phyloP scores from a whole-genome alignment of 2,329 filamentous ascomycete species.

The Aspergillus calidoustus region DNA sequence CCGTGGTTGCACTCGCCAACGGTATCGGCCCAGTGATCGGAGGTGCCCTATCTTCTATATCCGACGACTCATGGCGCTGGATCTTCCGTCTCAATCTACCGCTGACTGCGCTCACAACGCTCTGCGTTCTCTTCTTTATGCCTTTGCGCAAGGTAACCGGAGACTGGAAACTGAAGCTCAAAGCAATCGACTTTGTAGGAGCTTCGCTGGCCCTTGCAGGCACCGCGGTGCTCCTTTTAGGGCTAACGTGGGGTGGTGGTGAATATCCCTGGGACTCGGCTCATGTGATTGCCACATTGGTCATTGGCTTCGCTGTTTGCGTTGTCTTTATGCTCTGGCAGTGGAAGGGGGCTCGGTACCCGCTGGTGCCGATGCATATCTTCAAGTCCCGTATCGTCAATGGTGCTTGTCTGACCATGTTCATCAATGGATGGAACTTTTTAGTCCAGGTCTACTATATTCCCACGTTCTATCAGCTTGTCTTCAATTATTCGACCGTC shows the following conservation, averaged over 20 bases:
- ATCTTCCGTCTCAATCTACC: conserved; percentile 61
- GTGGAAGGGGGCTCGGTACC: conserved; percentile 37
- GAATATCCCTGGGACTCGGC: conserved; percentile 61
- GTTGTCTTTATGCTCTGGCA: conserved; percentile 39
- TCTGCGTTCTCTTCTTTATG: conserved; percentile 60
- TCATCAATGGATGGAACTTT: conserved; percentile 65
- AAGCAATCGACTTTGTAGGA: conserved; percentile 57
- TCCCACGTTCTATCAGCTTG: conserved; percentile 65
- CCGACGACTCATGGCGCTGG: conserved; percentile 56
- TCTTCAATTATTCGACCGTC: conserved; percentile 49
- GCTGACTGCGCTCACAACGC: conserved; percentile 53
- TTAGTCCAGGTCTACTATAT: conserved; percentile 66
- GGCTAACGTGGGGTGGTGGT: conserved; percentile 64
- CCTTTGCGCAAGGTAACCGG: conserved; percentile 59
- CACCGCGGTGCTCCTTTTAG: conserved; percentile 54
- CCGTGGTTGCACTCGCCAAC: conserved; percentile 59
- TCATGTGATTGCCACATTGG: conserved; percentile 59
- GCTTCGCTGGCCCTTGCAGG: conserved; percentile 51
- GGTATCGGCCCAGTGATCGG: conserved; percentile 61
- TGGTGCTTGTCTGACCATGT: conserved; percentile 61
- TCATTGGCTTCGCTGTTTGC: conserved; percentile 50
- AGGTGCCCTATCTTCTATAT: conserved; percentile 54
- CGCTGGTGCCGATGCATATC: conserved; percentile 51
- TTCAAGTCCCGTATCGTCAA: conserved; percentile 60
- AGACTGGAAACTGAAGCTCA: conserved; percentile 57